Evolutionary conservation across 352 stramenopile species (phyloP).

Genomic region (Pythium sukuiense): DNA sequence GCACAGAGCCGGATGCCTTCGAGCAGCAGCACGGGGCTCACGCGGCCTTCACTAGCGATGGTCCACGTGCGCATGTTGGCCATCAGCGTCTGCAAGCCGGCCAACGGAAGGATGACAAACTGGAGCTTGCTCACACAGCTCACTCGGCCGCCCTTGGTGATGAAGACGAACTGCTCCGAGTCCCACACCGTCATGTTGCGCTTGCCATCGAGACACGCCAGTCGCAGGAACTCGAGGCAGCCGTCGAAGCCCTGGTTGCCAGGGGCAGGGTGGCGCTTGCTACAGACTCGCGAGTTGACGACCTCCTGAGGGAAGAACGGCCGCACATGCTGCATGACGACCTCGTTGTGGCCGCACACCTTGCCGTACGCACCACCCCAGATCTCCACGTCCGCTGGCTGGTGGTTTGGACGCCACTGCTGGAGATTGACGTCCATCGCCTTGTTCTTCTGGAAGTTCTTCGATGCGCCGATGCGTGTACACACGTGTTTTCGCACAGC

Average conservation of each 20-base stretch:
- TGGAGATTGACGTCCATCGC: slow-evolving; percentile 27
- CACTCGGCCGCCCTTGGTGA: slow-evolving; percentile 48
- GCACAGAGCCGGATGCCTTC: slow-evolving; percentile 56
- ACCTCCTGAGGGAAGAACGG: slow-evolving; percentile 88
- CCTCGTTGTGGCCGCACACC: slow-evolving; percentile 88
- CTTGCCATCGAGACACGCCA: slow-evolving; percentile 44
- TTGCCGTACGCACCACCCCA: slow-evolving; percentile 89
- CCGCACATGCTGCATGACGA: slow-evolving; percentile 82
- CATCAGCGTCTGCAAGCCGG: slow-evolving; percentile 60
- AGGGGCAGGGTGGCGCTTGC: slow-evolving; percentile 67
- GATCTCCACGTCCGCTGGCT: slow-evolving; percentile 59
- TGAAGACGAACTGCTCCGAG: slow-evolving; percentile 72
- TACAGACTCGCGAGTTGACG: slow-evolving; percentile 88
- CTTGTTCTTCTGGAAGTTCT: slow-evolving; percentile 13
- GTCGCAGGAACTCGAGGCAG: slow-evolving; percentile 84
- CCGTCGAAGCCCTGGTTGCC: slow-evolving; percentile 89
- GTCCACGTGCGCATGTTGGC: slow-evolving; percentile 54
- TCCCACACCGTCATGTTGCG: slow-evolving; percentile 85
- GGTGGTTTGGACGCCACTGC: slow-evolving; percentile 73
- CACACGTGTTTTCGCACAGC: slow-evolving; percentile 44
- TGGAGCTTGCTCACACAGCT: slow-evolving; percentile 61
- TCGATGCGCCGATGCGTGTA: slow-evolving; percentile 11
- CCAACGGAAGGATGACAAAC: slow-evolving; percentile 61
- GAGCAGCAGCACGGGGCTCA: slow-evolving; percentile 40
- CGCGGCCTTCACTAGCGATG: slow-evolving; percentile 31